These are phyloP conservation scores for Macadamia tetraphylla DNA, from an alignment of 164 flowering plant species.

Conservation along the genomic window DNA sequence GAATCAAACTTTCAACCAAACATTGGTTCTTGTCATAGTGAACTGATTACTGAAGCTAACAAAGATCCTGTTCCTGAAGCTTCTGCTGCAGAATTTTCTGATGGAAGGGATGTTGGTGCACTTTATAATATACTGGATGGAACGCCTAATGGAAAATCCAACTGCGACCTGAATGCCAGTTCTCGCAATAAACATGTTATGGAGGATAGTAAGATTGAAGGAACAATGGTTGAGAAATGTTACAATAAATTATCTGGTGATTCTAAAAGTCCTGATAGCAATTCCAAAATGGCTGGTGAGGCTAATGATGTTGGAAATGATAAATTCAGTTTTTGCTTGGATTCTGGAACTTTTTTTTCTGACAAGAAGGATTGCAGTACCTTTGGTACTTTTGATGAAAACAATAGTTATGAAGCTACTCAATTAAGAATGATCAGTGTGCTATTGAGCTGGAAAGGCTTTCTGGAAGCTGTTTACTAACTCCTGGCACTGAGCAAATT, in stretches of 20 bases:
- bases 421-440: slow-evolving; percentile 15
- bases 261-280: slow-evolving; percentile 7
- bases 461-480: slow-evolving; percentile 12
- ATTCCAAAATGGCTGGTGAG: slow-evolving; percentile 2
- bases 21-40: slow-evolving; percentile 5
- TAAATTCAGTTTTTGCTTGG: slow-evolving; percentile 1
- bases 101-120: too few species aligned
- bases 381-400: slow-evolving; percentile 11
- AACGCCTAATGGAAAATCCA: slow-evolving; percentile 5
- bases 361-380: background rate
- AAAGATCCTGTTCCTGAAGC: background rate
- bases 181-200: slow-evolving; percentile 6
- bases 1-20: background rate
- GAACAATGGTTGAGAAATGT: slow-evolving; percentile 2
- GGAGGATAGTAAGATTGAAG: background rate
- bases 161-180: background rate
- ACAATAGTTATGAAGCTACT: slow-evolving; percentile 9
- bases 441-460: slow-evolving; percentile 13
- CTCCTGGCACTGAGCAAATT: slow-evolving; percentile 17
- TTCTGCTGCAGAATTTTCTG: background rate
- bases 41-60: background rate
- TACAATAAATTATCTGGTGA: slow-evolving; percentile 1
- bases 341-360: background rate
- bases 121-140: background rate
- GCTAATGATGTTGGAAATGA: background rate